Percentiles rank a stretch among this genome's conserved stretches.
These are phyloP conservation scores for Canna indica DNA, from an alignment of 176 grass and related monocot species.

Conservation along the genomic window DNA sequence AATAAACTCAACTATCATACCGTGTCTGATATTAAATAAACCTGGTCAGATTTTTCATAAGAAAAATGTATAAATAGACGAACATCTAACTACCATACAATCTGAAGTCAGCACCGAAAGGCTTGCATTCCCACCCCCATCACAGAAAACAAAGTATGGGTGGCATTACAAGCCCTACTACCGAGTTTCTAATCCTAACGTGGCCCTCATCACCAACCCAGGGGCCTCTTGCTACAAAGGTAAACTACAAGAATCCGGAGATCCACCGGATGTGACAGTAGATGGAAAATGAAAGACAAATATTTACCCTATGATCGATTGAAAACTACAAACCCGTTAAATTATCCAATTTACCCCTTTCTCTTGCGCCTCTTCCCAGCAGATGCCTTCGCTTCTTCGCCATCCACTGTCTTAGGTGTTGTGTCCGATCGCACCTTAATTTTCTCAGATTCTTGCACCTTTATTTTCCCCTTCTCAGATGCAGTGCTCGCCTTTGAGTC, in stretches of 20 bases:
- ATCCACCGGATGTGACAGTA: neutral
- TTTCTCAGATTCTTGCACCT: conserved; percentile 1
- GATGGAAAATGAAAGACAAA: too few relatives aligned
- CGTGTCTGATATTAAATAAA: neutral
- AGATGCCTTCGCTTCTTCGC: conserved; percentile 10
- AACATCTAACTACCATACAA: neutral
- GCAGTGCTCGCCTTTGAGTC: conserved; percentile 30
- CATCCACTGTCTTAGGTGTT: neutral
- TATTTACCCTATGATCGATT: neutral
- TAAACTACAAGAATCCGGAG: neutral
- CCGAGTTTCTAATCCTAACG: neutral
- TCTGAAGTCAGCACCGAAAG: neutral
- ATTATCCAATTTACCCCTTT: conserved; percentile 15
- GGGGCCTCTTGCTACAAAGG: neutral
- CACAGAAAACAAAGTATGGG: neutral
- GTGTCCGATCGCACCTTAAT: neutral
- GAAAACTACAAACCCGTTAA: neutral
- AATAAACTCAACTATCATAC: too few relatives aligned
- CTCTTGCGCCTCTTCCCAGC: conserved; percentile 32
- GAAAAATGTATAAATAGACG: neutral
- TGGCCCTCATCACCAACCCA: neutral
- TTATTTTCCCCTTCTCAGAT: conserved; percentile 32
- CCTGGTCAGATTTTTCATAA: neutral
- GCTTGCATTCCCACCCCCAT: neutral
- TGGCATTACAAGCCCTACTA: neutral